Evolutionary conservation across 2,329 filamentous ascomycete genomes (phyloP).

Genomic region (Alternaria sp.): DNA sequence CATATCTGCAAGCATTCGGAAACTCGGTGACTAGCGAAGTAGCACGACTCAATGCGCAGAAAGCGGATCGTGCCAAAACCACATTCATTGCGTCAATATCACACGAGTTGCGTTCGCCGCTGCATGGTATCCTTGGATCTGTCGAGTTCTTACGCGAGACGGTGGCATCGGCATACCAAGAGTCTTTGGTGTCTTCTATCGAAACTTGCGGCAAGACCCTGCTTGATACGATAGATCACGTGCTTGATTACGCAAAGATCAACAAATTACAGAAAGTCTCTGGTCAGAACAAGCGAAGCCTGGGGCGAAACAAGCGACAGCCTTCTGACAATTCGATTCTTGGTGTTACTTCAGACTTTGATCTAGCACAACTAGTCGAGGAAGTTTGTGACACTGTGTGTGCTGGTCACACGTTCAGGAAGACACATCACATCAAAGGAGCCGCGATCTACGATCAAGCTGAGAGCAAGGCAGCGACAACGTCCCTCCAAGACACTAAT

Average conservation of each 20-base stretch:
- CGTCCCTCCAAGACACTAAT: slow-evolving; percentile 16
- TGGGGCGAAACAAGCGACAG: slow-evolving; percentile 29
- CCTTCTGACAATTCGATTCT: slow-evolving; percentile 39
- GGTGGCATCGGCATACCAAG: slow-evolving; percentile 43
- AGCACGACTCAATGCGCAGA: slow-evolving; percentile 37
- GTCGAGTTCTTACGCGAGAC: slow-evolving; percentile 43
- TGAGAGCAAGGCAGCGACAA: slow-evolving; percentile 13
- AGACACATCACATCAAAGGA: slow-evolving; percentile 29
- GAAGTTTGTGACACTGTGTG: slow-evolving; percentile 63
- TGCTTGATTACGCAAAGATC: slow-evolving; percentile 47
- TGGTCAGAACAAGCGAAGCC: slow-evolving; percentile 21
- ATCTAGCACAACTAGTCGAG: slow-evolving; percentile 49
- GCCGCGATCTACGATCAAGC: slow-evolving; percentile 34
- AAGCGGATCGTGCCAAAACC: slow-evolving; percentile 45
- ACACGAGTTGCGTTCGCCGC: slow-evolving; percentile 61
- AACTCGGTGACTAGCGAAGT: slow-evolving; percentile 44
- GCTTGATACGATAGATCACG: slow-evolving; percentile 50
- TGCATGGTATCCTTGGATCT: slow-evolving; percentile 65
- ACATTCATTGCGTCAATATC: slow-evolving; percentile 52
- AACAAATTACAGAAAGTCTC: slow-evolving; percentile 39
- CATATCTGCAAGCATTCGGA: slow-evolving; percentile 44
- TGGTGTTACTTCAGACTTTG: slow-evolving; percentile 39
- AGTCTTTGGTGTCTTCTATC: slow-evolving; percentile 48
- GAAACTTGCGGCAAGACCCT: slow-evolving; percentile 48
- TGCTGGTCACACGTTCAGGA: slow-evolving; percentile 55